Percentiles rank a stretch among this genome's conserved stretches.
Evolutionary conservation across 345 rosid species (phyloP).

Genomic region (Salix exigua): DNA sequence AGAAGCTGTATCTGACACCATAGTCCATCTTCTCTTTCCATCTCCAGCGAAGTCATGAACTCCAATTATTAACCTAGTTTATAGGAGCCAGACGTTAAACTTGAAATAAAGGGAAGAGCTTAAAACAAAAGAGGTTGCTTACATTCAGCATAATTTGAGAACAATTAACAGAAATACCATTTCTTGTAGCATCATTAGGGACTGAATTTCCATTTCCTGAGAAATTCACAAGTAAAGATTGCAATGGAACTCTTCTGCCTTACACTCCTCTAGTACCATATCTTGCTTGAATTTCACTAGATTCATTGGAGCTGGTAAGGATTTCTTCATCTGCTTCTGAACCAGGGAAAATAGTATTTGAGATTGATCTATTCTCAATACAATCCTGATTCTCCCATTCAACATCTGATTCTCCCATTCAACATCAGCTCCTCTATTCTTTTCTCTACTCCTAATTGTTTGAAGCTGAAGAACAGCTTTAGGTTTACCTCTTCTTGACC

Average conservation of each 20-base stretch:
- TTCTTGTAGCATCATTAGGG: too few species aligned
- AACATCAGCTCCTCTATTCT: slow-evolving; percentile 22
- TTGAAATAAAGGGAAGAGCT: too few species aligned
- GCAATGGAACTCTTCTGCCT: slow-evolving; percentile 56
- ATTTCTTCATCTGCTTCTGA: slow-evolving; percentile 46
- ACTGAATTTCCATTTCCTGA: too few species aligned
- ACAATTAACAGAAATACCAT: too few species aligned
- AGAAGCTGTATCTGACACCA: slow-evolving; percentile 67
- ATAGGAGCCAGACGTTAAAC: neutral
- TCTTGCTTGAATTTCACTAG: slow-evolving; percentile 36
- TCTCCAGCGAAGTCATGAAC: slow-evolving; percentile 26
- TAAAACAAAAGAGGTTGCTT: slow-evolving; percentile 35
- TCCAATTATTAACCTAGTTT: neutral
- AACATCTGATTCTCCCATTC: too few species aligned
- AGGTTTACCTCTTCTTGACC: slow-evolving; percentile 82
- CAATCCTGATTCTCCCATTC: slow-evolving; percentile 25
- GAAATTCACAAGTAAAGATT: slow-evolving; percentile 36
- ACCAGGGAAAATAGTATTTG: slow-evolving; percentile 26
- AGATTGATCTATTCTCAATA: slow-evolving; percentile 23
- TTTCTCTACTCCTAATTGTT: slow-evolving; percentile 46
- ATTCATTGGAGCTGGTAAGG: slow-evolving; percentile 26
- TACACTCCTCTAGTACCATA: slow-evolving; percentile 22
- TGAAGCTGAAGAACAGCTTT: slow-evolving; percentile 48
- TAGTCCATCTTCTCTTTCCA: slow-evolving; percentile 58
- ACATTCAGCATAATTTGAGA: slow-evolving; percentile 22